Base-by-base conservation (phyloP, 2,329 filamentous ascomycete genomes). In the Phyllosticta citriasiana region DNA sequence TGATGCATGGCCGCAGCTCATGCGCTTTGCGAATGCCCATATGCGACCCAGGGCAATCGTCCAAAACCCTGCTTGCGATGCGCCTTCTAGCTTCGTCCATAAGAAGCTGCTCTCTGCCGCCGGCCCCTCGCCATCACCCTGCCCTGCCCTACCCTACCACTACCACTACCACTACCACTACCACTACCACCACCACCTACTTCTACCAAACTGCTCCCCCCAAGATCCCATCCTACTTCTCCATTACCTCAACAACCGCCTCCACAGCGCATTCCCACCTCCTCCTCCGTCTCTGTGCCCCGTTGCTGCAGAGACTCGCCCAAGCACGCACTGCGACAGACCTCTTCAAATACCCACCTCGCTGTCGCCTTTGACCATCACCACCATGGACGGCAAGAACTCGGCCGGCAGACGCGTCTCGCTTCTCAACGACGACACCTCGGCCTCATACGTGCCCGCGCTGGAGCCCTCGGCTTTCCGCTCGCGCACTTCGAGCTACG, bases 311-410 rank as follows among this genome's bases (percentile, higher is more conserved):
- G 59, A 54, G 50, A 61, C 52, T 12, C 22, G 6, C 9, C 54
- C 54, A 57, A 33, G 30, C 54, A 55, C 59, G 54, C 19, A 47
- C 19, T 7, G 14, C 9, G 16, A 3, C 12, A 4, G 6, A n/a
- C 52, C 52, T 25, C 52, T 53, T 25, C 52, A 53, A 25, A 25
- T 53, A 25, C 52, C 3, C 7, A 3, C 52, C 19, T 12, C 22
- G 14, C 52, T 53, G 19, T 19, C 26, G 52, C 52, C 52, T 4
- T 22, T 22, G 5, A 10, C 26, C 52, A 12, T 25, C 19, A 53
- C 16, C 54, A 62, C 62, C 68, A 80, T 80, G 78, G 78, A 80
- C 76, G 77, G 77, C 72, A 79, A 75, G 73, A 78, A 80, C 70
- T 75, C 75, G 67, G 75, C 70, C 65, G 78, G 78, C 70, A 75